phyloP scores from a whole-genome alignment of 306 rosid genomes.

The Medicago lupulina region DNA sequence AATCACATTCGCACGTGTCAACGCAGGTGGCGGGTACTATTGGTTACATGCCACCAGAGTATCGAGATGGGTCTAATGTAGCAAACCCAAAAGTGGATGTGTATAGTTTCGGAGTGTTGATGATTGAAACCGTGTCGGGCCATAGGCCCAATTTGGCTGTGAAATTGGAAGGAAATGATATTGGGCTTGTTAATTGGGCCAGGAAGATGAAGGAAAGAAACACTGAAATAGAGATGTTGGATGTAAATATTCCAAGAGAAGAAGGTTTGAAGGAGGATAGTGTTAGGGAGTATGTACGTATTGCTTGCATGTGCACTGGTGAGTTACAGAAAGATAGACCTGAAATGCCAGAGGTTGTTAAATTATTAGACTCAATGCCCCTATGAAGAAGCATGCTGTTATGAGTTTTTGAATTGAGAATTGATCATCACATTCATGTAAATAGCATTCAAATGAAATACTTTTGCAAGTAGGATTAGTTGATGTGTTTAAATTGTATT shows the following conservation, averaged over 20 bases:
- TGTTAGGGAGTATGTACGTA: slow-evolving; percentile 67
- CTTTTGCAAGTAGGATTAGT: not conserved
- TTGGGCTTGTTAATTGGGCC: slow-evolving; percentile 79
- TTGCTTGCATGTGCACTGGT: slow-evolving; percentile 64
- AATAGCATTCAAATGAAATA: slow-evolving; percentile 11
- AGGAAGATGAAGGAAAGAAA: slow-evolving; percentile 55
- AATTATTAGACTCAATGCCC: slow-evolving; percentile 43
- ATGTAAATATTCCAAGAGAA: slow-evolving; percentile 55
- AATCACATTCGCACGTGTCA: slow-evolving; percentile 66
- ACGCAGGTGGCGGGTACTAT: slow-evolving; percentile 87
- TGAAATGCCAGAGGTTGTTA: slow-evolving; percentile 53
- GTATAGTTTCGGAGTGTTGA: slow-evolving; percentile 81
- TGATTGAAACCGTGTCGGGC: slow-evolving; percentile 72
- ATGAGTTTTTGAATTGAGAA: not conserved
- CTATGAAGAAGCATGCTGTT: not conserved
- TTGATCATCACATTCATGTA: not conserved
- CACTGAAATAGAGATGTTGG: slow-evolving; percentile 66
- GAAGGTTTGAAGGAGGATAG: slow-evolving; percentile 53
- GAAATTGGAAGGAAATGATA: slow-evolving; percentile 35
- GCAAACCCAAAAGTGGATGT: slow-evolving; percentile 77
- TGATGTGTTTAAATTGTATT: slow-evolving; percentile 1
- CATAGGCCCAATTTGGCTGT: slow-evolving; percentile 66
- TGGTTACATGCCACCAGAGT: slow-evolving; percentile 99
- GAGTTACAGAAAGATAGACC: slow-evolving; percentile 67
- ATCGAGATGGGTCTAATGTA: slow-evolving; percentile 59